These are phyloP conservation scores for Cyclotella distinguenda DNA, from an alignment of 108 stramenopile genomes.

Conservation along the genomic window DNA sequence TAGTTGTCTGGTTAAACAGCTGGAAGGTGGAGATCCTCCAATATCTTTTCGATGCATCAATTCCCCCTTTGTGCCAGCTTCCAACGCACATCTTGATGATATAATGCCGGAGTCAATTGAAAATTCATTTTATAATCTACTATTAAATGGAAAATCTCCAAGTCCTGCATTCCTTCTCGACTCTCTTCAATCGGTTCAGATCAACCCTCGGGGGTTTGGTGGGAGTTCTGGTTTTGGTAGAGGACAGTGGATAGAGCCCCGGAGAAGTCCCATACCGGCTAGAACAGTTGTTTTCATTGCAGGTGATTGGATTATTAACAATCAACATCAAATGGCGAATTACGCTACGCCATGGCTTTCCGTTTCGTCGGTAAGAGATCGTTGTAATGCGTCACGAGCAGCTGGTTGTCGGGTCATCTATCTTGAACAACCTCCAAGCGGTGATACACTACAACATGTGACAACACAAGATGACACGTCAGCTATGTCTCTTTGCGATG, in stretches of 20 bases:
- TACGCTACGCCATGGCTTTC: not conserved
- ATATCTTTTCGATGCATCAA: constrained; percentile 27
- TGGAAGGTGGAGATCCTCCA: constrained; percentile 1
- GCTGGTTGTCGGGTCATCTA: constrained; percentile 73
- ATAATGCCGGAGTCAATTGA: not conserved
- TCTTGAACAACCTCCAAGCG: constrained; percentile 39
- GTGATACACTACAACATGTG: constrained; percentile 2
- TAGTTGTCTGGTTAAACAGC: not conserved
- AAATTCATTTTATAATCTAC: constrained; percentile 36
- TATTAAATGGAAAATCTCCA: constrained; percentile 42
- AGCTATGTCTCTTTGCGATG: constrained; percentile 56
- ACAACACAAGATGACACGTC: constrained; percentile 22
- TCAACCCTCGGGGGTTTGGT: constrained; percentile 81
- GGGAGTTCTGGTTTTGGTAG: constrained; percentile 76
- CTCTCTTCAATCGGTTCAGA: constrained; percentile 51
- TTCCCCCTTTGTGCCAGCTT: not conserved
- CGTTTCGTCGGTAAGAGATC: constrained; percentile 21
- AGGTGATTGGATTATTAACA: constrained; percentile 38
- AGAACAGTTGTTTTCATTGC: constrained; percentile 65
- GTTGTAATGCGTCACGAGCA: constrained; percentile 62
- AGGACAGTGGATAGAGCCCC: constrained; percentile 60
- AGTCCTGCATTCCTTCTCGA: constrained; percentile 66
- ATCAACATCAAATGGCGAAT: not conserved
- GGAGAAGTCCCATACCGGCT: constrained; percentile 58
- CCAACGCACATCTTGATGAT: not conserved